Base-by-base conservation (phyloP, 2,329 filamentous ascomycete species). In the Aspergillus proliferans region DNA sequence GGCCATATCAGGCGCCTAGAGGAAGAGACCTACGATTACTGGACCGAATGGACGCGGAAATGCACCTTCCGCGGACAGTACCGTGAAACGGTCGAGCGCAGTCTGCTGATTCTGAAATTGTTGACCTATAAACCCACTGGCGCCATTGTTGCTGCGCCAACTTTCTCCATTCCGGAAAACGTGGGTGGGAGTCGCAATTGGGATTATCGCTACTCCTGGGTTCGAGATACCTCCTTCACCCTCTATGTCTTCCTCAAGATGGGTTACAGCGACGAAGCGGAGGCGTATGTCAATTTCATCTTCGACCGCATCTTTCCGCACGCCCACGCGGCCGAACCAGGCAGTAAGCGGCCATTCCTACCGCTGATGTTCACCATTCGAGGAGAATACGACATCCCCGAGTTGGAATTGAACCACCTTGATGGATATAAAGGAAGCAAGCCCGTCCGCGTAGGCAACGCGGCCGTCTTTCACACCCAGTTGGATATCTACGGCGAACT, bases 311-410 rank as follows among this genome's bases (percentile, higher is more conserved):
- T 90, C 52, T 62, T 68, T 47, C 65, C 65, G 6, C 62, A 65
- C 30, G 47, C 60, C 6, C 73, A 80, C 28, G 83, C 83, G 1
- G 76, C 81, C n/a, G 72, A 72, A 6, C 63, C 76, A 1, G 79
- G 84, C 45, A 80, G 82, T 26, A 82, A 64, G 14, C 53, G 60
- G 2, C 60, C 79, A 0, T 65, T 68, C 47, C 69, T 91, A 33
- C 87, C 87, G 10, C 87, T 91, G 61, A 90, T 91, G 86, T 89
- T 90, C 62, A 87, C 84, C 38, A 89, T 91, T 55, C 77, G 81
- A 21, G 87, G 87, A 43, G 83, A 82, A 41, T 88, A 85, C 1
- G 82, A 88, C 36, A 86, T 90, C 34, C 85, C 86, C 0, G 86
- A 89, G 67, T 60, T 76, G 33, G 85, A 86, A 54, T 75, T 89